A percentile compares a stretch with the other conserved stretches of the same genome.
Conservation (phyloP, 805 yeast genomes). For the Yamadazyma olivae region DNA sequence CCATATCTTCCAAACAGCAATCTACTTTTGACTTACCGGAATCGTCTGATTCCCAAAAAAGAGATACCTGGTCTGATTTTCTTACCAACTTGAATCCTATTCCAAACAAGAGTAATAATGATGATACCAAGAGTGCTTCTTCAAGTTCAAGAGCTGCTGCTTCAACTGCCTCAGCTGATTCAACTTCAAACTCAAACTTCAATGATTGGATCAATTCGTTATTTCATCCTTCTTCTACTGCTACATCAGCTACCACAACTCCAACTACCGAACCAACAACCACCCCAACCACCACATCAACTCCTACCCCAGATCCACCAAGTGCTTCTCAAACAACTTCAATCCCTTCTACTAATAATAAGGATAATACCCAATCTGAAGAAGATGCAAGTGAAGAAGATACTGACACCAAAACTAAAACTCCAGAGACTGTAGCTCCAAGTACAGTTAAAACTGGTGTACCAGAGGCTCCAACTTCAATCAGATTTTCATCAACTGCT, state of each 20-base stretch:
- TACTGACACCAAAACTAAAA: constrained; percentile 1
- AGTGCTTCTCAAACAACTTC: background rate
- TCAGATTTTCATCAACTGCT: too few species aligned
- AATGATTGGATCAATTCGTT: constrained; percentile 6
- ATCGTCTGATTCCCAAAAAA: too few species aligned
- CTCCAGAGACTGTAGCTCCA: constrained; percentile 1
- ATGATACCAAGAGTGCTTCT: too few species aligned
- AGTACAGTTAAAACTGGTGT: background rate
- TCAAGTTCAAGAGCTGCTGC: too few species aligned
- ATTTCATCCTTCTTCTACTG: background rate
- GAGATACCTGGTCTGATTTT: constrained; percentile 9
- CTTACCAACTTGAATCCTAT: constrained; percentile 5
- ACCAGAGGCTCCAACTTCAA: constrained; percentile 2
- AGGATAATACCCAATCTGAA: constrained; percentile 3
- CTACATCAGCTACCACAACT: background rate
- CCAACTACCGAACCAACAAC: background rate
- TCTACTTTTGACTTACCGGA: too few species aligned
- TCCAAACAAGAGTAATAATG: background rate
- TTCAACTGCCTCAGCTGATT: background rate
- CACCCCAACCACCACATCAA: constrained; percentile 1
- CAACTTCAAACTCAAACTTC: constrained; percentile 1
- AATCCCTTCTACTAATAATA: background rate
- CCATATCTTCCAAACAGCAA: too few species aligned
- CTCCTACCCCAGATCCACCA: background rate
- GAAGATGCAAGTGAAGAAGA: too few species aligned